Evolutionary conservation across 805 yeast species (phyloP), one percentile per base, ranked within the genome.

Genomic region (Candida gorgasii): DNA sequence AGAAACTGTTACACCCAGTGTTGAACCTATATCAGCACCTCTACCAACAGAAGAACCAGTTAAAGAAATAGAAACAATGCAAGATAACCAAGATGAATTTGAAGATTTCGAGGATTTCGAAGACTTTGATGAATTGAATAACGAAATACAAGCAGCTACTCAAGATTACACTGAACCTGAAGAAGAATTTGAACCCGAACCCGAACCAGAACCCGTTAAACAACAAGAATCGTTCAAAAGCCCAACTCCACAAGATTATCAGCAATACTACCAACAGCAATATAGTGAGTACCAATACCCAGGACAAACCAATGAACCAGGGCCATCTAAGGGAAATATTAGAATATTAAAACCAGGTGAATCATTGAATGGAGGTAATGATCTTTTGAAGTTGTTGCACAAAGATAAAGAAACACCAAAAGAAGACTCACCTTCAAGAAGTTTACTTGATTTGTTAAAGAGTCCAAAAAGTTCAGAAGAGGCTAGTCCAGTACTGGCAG

Each of bases 61-160:
- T n/a, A n/a, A n/a, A n/a, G n/a, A n/a, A n/a, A n/a, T n/a, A n/a
- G n/a, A n/a, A n/a, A n/a, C n/a, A n/a, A n/a, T n/a, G n/a, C n/a
- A n/a, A n/a, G n/a, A n/a, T n/a, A 34, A 39, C 27, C 45, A 28
- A 9, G 56, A 51, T 9, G 51, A 52, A 24, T 67, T 63, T 33
- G 67, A 61, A 27, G 64, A 60, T 39, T 61, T 58, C 39, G 67
- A 64, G 22, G 63, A 63, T 33, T 61, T 56, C 29, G 60, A 57
- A 20, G 59, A 55, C 32, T 45, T 67, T 42, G 73, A 69, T 34
- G 73, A 66, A 32, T 35, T 46, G 19, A 36, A 46, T 23, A 30
- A 38, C 20, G 48, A 40, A 34, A 48, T 44, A 13, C 36, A 43
- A 27, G 32, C 43, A 8, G 29, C 45, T 34, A 40, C 43, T 35